Evolutionary conservation across 192 early-diverging fungal species (phyloP).

Genomic region (Coemansia sp.): DNA sequence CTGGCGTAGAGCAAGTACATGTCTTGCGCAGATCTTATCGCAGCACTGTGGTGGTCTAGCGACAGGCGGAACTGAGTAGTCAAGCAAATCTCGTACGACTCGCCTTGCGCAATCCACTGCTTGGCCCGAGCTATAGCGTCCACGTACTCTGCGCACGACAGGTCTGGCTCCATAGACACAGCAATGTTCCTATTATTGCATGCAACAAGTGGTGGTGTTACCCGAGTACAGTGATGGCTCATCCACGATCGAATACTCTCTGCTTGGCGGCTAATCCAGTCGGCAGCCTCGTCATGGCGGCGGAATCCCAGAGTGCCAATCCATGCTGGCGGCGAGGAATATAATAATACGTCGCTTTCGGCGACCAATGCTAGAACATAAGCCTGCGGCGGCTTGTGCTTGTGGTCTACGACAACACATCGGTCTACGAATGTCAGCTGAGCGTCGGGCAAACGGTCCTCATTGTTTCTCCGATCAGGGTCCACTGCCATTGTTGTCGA

Average conservation of each 20-base stretch:
- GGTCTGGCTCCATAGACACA: constrained; percentile 3
- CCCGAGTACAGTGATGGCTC: not conserved
- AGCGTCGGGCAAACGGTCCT: constrained; percentile 63
- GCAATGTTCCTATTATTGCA: too few species aligned
- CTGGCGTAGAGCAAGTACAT: constrained; percentile 60
- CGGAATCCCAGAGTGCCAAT: constrained; percentile 13
- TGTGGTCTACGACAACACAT: constrained; percentile 72
- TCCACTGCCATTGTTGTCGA: not conserved
- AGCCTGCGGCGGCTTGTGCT: constrained; percentile 5
- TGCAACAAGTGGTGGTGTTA: too few species aligned
- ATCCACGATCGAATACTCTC: not conserved
- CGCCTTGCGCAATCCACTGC: constrained; percentile 71
- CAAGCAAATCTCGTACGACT: constrained; percentile 94
- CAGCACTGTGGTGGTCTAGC: not conserved
- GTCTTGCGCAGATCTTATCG: not conserved
- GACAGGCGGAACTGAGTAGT: constrained; percentile 74
- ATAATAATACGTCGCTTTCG: too few species aligned
- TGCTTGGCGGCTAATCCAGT: constrained; percentile 12
- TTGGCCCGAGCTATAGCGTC: constrained; percentile 55
- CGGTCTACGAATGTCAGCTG: constrained; percentile 75
- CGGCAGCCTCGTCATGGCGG: constrained; percentile 1
- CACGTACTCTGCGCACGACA: constrained; percentile 52
- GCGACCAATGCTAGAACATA: constrained; percentile 23
- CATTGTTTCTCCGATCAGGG: not conserved
- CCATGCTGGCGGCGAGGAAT: constrained; percentile 8